phyloP scores from a whole-genome alignment of 2,329 filamentous ascomycete species.

The Diatrype stigma region DNA sequence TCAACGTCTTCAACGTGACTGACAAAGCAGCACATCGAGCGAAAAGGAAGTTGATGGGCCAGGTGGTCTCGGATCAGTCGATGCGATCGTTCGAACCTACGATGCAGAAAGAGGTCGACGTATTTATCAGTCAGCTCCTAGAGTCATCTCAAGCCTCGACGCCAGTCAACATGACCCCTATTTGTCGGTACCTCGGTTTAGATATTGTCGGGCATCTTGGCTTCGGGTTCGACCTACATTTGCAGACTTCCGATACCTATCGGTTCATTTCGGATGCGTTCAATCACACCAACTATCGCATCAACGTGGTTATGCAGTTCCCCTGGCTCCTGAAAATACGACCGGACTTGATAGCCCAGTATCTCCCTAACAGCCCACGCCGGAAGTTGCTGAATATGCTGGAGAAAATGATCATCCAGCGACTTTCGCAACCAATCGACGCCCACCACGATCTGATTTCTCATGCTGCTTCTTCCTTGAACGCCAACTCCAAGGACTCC shows the following conservation, averaged over 20 bases:
- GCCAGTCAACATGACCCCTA: neutral
- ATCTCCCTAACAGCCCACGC: too few relatives aligned
- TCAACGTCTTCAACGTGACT: too few relatives aligned
- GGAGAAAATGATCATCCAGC: too few relatives aligned
- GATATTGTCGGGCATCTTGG: slow-evolving; percentile 1
- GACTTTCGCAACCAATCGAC: too few relatives aligned
- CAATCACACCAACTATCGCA: neutral
- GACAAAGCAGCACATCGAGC: neutral
- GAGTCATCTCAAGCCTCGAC: neutral
- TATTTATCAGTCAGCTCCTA: neutral
- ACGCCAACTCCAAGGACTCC: too few relatives aligned
- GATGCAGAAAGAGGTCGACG: neutral
- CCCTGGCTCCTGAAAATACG: too few relatives aligned
- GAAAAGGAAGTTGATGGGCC: neutral
- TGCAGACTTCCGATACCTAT: neutral
- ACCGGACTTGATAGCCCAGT: too few relatives aligned
- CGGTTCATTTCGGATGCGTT: neutral
- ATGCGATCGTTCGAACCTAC: neutral
- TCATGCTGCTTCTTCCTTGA: too few relatives aligned
- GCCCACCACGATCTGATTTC: too few relatives aligned
- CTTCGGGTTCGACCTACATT: slow-evolving; percentile 1
- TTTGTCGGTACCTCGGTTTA: neutral
- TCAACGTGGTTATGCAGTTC: neutral
- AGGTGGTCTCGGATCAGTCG: neutral
- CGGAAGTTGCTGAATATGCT: too few relatives aligned